Evolutionary conservation across 257 asterid genomes (phyloP).

Genomic region (Gardenia jasminoides): DNA sequence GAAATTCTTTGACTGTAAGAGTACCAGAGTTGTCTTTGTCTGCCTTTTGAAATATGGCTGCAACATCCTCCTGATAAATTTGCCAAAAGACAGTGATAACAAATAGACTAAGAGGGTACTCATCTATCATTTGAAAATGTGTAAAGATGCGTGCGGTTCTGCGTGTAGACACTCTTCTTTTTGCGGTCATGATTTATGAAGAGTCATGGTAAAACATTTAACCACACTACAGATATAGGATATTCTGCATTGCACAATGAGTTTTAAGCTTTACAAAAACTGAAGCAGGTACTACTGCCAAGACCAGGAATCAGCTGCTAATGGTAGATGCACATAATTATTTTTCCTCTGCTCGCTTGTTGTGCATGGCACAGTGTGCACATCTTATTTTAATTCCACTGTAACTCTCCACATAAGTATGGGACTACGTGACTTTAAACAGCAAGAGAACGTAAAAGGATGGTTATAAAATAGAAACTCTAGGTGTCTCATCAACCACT

Average conservation of each 20-base stretch:
- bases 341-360: background rate
- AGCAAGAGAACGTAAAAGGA: background rate
- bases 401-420: background rate
- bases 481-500: background rate
- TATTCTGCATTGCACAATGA: background rate
- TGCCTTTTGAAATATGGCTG: slow-evolving; percentile 79
- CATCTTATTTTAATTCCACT: background rate
- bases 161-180: background rate
- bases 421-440: background rate
- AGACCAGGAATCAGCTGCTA: slow-evolving; percentile 1
- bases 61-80: slow-evolving; percentile 67
- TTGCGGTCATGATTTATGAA: background rate
- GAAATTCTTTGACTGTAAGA: slow-evolving; percentile 82
- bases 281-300: background rate
- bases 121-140: background rate
- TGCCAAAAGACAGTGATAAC: background rate
- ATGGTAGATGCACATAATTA: background rate
- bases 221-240: background rate
- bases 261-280: background rate
- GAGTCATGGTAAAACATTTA: background rate
- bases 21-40: slow-evolving; percentile 92
- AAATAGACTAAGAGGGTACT: background rate
- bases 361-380: no score
- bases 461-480: background rate
- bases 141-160: background rate